Base-by-base conservation (phyloP, 305 asterid species). In the Fraxinus paxiana region DNA sequence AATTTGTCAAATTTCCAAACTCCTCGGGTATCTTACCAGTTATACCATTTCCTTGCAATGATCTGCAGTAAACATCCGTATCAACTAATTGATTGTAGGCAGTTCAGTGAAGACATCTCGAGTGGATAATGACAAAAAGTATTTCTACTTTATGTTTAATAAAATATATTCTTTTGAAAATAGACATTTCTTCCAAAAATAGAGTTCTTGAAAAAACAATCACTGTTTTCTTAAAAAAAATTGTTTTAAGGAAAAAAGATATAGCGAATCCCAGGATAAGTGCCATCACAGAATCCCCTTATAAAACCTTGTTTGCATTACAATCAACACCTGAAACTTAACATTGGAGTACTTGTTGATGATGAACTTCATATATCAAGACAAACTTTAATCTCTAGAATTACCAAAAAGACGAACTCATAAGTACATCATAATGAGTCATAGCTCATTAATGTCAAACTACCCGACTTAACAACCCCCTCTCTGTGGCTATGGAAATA, bases 21-120 rank as follows among this genome's bases (percentile, higher is more conserved):
- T 90, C 93, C 80, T 86, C 89, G 3, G 99, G 98, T 88, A 95
- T 95, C 81, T 77, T 80, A 56, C 98, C 99, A n/a, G 87, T 88
- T 74, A 95, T 94, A 77, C 87, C 90, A 82, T 95, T 95, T 84
- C 99, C 99, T 90, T 92, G 97, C 83, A 95, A 82, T 69, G 95
- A 86, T 75, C 99, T 95, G 94, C 82, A 77, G 75, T 6, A 70
- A 70, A 70, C 38, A 70, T 78, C 63, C 2, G 26, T 54, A 54
- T 54, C 65, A 54, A 54, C 65, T 54, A 54, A 54, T 54, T 54
- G 65, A 54, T 54, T 17, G 65, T 54, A 54, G 65, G 65, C 26
- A 59, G 20, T 35, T 10, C 35, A 35, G 31, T 54, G 20, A 35
- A 46, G 22, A 18, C 59, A 73, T 43, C 31, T 13, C 22, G 70